Percentiles rank a stretch among this genome's conserved stretches.
These are phyloP conservation scores for Eucalyptus virginea DNA, from an alignment of 345 rosid species.

Conservation along the genomic window DNA sequence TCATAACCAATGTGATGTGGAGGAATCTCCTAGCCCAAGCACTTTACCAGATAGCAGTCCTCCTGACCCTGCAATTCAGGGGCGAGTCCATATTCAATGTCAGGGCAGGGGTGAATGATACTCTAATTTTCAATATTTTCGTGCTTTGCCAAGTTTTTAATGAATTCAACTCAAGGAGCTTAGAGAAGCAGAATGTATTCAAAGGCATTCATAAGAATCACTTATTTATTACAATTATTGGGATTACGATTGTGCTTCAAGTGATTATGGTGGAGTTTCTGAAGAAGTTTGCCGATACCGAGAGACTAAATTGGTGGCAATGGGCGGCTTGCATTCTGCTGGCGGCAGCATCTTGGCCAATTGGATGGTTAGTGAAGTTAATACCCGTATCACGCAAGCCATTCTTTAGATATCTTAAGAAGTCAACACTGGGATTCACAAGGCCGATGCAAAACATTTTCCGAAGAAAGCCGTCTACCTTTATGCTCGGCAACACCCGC, in stretches of 20 bases:
- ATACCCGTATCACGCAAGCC: constrained; percentile 48
- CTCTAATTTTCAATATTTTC: constrained; percentile 62
- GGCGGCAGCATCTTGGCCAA: constrained; percentile 65
- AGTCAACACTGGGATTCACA: background rate
- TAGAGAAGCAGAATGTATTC: constrained; percentile 69
- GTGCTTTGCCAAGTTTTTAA: constrained; percentile 74
- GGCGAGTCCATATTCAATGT: constrained; percentile 49
- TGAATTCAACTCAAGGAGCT: constrained; percentile 65
- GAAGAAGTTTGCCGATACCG: constrained; percentile 61
- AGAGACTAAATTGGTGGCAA: constrained; percentile 54
- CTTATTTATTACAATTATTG: constrained; percentile 45
- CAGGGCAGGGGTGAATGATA: constrained; percentile 37
- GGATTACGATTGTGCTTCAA: constrained; percentile 41
- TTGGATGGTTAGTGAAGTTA: constrained; percentile 56
- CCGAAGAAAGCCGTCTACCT: background rate
- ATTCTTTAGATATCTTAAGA: constrained; percentile 25
- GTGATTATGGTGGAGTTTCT: constrained; percentile 69
- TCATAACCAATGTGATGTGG: constrained; percentile 78
- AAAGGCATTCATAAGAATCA: constrained; percentile 48
- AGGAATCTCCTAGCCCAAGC: constrained; percentile 65
- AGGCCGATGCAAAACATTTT: background rate
- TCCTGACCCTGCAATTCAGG: constrained; percentile 51
- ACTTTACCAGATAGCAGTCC: constrained; percentile 45
- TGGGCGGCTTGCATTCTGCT: constrained; percentile 49
- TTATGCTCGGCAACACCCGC: background rate